A percentile compares a stretch with the other conserved stretches of the same genome.
phyloP scores from a whole-genome alignment of 495 filamentous ascomycete species.

The Trichoderma orchidacearum region DNA sequence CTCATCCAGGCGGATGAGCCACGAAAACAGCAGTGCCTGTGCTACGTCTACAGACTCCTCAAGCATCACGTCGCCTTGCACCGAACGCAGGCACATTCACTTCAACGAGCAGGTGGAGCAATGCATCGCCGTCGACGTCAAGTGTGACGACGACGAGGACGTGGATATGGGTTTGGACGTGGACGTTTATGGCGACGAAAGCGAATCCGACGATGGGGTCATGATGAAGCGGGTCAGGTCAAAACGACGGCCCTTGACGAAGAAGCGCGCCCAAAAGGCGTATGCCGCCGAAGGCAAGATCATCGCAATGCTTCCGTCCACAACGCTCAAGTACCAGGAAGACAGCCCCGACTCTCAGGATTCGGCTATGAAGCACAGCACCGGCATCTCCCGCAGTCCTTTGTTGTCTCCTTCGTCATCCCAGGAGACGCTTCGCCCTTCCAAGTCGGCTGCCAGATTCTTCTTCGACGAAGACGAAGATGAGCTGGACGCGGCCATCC shows the following conservation, averaged over 20 bases:
- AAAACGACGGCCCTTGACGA: constrained; percentile 14
- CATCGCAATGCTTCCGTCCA: constrained; percentile 85
- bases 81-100: constrained; percentile 74
- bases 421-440: constrained; percentile 61
- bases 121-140: constrained; percentile 84
- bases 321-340: constrained; percentile 77
- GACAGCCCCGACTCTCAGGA: constrained; percentile 62
- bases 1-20: constrained; percentile 40
- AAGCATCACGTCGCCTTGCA: constrained; percentile 50
- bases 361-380: constrained; percentile 40
- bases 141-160: constrained; percentile 60
- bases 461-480: constrained; percentile 35
- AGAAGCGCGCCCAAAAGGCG: constrained; percentile 24
- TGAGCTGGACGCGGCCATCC: constrained; percentile 35
- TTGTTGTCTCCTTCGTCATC: constrained; percentile 50
- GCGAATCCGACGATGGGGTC: constrained; percentile 61
- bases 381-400: constrained; percentile 32
- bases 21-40: constrained; percentile 40
- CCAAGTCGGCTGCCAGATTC: constrained; percentile 56
- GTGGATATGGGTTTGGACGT: constrained; percentile 35
- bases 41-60: constrained; percentile 44
- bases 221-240: constrained; percentile 58
- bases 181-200: constrained; percentile 39
- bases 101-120: constrained; percentile 95
- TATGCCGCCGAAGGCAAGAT: constrained; percentile 64